Evolutionary conservation across 768 basidiomycete genomes (phyloP), one percentile per base, ranked within the genome.

Genomic region (Pulveroboletus sp.): DNA sequence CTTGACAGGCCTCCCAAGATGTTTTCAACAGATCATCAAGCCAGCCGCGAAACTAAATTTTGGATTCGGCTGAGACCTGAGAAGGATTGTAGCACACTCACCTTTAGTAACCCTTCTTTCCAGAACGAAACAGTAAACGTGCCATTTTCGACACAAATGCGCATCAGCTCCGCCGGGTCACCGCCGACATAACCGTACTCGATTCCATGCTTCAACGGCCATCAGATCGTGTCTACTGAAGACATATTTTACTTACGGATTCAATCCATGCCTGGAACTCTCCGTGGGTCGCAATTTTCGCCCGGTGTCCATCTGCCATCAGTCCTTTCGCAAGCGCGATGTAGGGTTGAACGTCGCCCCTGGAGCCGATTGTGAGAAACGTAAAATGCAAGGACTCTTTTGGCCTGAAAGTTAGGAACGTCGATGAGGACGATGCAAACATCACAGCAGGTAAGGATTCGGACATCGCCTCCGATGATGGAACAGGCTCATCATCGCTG

Each of bases 331-430:
- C 90, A 9, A 99, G 76, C 2, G 97, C 86, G 58, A 99, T 98
- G 64, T 98, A 99, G 11, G 95, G 95, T 67, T 99, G 95, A 9
- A 98, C 97, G 65, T 99, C 95, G 43, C 95, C 95, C 43, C 95
- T 80, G 19, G 92, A 94, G 6, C 95, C 95, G 57, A 99, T 97
- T 1, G 95, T 97, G 53, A 98, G 70, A 70, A 95, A 93, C 0
- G 97, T 97, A 61, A 99, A 90, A 58, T 83, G 86, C 51, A 99
- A 69, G 2, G 89, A 74, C 57, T 88, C 79, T 59, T 80, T 78
- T 2, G 95, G 97, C 67, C 93, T 94, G 75, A 99, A 99, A 6
- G 93, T 95, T 55, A 99, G 71, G 73, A 98, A 97, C 2, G 95
- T 95, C 4, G 91, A 93, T 0, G 91, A 92, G n/a, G 88, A 85